Base-by-base conservation (phyloP, 106 monocot species). In the Acorus calamus region DNA sequence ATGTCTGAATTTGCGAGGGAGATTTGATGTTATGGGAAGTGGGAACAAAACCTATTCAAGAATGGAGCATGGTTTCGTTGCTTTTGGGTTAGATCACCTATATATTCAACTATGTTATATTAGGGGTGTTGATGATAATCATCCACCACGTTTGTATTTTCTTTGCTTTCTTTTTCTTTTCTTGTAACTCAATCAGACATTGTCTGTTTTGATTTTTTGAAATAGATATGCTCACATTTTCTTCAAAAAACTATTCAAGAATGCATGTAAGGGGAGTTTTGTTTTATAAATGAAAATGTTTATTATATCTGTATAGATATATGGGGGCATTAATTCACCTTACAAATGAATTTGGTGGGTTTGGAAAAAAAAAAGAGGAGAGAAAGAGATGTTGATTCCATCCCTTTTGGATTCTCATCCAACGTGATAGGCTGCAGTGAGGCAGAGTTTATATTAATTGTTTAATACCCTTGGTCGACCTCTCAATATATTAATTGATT, bases 361-460 rank as follows among this genome's bases (percentile, higher is more conserved):
- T 68, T 68, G 69, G 76, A 58, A 57, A 28, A 1, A 28, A 1
- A 28, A 1, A 28, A 28, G 28, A 28, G 28, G 28, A 28, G 28
- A 28, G 1, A 28, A 52, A 11, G 63, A 58, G 57, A 59, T 76
- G 56, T 52, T 64, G 58, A 58, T 69, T 69, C 69, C 76, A 76
- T 76, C 64, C 76, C 69, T 69, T n/a, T n/a, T 12, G 53, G 45
- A 60, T 62, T 66, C 64, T 73, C 58, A 59, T 57, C 66, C 57
- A 73, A 66, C 73, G 66, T 73, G 66, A 73, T 66, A 66, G 59
- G 57, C 56, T 73, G 44, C 64, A 73, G 61, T 58, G 51, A 59
- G 57, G 72, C 65, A 73, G 57, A 65, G 59, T 7, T 28, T 73
- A 8, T 65, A 51, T 52, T 73, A 59, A 45, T 66, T 52, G 14